Percentiles rank a stretch among this genome's conserved stretches.
phyloP scores from a whole-genome alignment of 176 grass and related monocot species.

The Oryza coarctata region DNA sequence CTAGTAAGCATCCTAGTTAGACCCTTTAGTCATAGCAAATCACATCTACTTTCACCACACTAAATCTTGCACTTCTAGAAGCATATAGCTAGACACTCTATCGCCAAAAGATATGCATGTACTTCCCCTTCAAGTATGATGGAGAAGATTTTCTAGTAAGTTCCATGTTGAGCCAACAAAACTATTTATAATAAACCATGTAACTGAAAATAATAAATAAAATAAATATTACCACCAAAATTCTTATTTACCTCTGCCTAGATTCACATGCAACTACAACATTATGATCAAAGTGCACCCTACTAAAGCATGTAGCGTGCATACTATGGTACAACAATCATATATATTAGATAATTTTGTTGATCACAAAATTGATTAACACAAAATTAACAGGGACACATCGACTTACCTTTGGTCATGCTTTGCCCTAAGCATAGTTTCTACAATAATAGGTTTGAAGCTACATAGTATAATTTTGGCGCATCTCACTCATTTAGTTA shows the following conservation, averaged over 20 bases:
- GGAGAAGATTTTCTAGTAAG: background rate
- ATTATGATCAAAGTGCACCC: background rate
- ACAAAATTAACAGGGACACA: background rate
- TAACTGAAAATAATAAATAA: background rate
- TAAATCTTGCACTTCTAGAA: background rate
- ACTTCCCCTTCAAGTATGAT: background rate
- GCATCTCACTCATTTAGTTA: background rate
- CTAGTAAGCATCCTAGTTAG: background rate
- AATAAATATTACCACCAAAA: background rate
- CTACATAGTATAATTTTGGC: too few relatives aligned
- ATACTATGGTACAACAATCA: background rate
- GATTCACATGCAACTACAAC: background rate
- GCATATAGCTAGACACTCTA: background rate
- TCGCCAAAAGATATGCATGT: background rate
- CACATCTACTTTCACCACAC: background rate
- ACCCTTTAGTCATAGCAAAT: background rate
- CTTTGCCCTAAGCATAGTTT: background rate
- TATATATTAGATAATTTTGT: background rate
- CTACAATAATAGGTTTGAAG: background rate
- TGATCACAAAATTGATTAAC: background rate
- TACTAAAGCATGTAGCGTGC: background rate
- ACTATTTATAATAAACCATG: background rate
- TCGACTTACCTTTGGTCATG: background rate
- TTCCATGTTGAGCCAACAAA: background rate
- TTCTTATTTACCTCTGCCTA: background rate